A percentile compares a stretch with the other conserved stretches of the same genome.
Conservation (phyloP, 176 grass and related monocot genomes). For the Aegilops speltoides region DNA sequence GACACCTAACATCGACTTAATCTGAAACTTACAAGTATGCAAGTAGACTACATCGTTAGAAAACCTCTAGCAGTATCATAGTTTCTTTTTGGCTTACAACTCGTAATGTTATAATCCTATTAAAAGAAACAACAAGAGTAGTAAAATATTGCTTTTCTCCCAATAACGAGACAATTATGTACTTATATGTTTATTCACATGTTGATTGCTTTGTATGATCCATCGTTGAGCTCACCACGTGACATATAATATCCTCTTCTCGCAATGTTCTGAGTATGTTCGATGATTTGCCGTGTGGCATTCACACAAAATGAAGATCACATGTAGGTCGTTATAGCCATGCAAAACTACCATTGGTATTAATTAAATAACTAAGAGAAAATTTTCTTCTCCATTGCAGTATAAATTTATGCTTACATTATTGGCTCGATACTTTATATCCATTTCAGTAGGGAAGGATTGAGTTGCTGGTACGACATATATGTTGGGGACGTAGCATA, state of each 20-base stretch:
- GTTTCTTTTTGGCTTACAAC: background rate
- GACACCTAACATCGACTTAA: background rate
- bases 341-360: background rate
- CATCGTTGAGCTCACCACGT: background rate
- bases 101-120: background rate
- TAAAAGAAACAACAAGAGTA: background rate
- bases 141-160: background rate
- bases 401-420: too few species aligned
- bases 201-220: too few species aligned
- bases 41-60: background rate
- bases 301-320: background rate
- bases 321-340: background rate
- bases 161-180: background rate
- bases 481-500: too few species aligned
- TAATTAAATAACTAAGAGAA: too few species aligned
- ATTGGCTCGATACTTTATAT: too few species aligned
- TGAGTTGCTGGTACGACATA: too few species aligned
- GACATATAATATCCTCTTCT: background rate
- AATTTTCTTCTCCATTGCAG: too few species aligned
- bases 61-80: background rate
- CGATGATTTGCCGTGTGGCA: background rate
- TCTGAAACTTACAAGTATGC: background rate
- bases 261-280: background rate
- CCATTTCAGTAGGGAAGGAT: too few species aligned
- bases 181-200: background rate